Evolutionary conservation across 805 yeast genomes (phyloP).

Genomic region (Cyberlindnera mrakii): DNA sequence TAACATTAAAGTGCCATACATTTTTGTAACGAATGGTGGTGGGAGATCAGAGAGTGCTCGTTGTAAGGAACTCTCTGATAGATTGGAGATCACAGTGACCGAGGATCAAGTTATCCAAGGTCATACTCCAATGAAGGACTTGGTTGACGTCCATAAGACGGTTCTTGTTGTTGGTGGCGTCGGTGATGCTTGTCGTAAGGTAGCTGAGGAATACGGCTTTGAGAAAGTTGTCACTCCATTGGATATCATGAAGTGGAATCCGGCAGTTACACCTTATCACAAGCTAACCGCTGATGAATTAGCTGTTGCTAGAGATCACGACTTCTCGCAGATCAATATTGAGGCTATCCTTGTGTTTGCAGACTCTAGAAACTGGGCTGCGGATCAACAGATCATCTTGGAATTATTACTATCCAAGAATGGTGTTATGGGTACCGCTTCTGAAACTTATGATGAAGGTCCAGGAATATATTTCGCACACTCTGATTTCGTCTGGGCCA

Average conservation of each 20-base stretch:
- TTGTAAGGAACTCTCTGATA: slow-evolving; percentile 60
- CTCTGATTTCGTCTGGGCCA: slow-evolving; percentile 91
- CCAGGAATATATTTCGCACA: slow-evolving; percentile 85
- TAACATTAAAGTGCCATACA: slow-evolving; percentile 74
- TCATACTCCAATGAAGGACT: slow-evolving; percentile 88
- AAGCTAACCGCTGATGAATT: slow-evolving; percentile 68
- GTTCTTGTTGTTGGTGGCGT: slow-evolving; percentile 88
- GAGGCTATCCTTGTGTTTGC: slow-evolving; percentile 88
- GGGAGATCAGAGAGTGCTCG: slow-evolving; percentile 77
- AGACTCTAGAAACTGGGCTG: slow-evolving; percentile 90
- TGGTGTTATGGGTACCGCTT: slow-evolving; percentile 82
- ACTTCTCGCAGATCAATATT: slow-evolving; percentile 60
- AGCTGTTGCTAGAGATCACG: slow-evolving; percentile 44
- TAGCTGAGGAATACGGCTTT: slow-evolving; percentile 81
- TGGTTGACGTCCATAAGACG: slow-evolving; percentile 59
- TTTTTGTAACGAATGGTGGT: slow-evolving; percentile 88
- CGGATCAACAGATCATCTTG: slow-evolving; percentile 83
- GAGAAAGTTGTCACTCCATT: slow-evolving; percentile 74
- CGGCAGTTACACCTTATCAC: slow-evolving; percentile 81
- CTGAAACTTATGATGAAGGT: slow-evolving; percentile 66
- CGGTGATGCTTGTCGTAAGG: slow-evolving; percentile 76
- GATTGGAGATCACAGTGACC: slow-evolving; percentile 55
- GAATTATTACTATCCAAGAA: slow-evolving; percentile 70
- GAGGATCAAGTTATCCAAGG: slow-evolving; percentile 86
- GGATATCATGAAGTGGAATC: slow-evolving; percentile 82